Percentiles rank a stretch among this genome's conserved stretches.
These are phyloP conservation scores for Xanthoceras sorbifolium DNA, from an alignment of 345 rosid genomes.

Conservation along the genomic window DNA sequence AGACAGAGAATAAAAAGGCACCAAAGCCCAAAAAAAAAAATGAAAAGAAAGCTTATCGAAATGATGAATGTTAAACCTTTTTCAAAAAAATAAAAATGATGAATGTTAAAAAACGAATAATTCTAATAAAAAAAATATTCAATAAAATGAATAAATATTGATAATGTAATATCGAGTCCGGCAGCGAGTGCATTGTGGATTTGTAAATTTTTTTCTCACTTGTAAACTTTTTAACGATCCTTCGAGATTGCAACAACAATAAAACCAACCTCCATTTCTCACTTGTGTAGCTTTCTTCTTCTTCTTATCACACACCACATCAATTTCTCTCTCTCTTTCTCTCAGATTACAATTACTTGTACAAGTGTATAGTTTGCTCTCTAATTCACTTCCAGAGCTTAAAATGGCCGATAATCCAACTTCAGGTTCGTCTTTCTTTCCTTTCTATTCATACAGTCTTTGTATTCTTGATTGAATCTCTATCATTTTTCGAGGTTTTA, in stretches of 20 bases:
- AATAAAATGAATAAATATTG: no score
- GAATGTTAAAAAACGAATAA: no score
- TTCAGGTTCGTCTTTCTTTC: slow-evolving; percentile 36
- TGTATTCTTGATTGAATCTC: slow-evolving; percentile 21
- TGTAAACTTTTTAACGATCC: not conserved
- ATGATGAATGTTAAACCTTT: not conserved
- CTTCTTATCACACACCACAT: slow-evolving; percentile 25
- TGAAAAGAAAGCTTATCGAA: not conserved
- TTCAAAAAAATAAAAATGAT: no score
- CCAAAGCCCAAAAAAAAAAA: not conserved
- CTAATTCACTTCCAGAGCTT: slow-evolving; percentile 19
- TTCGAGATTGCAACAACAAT: not conserved
- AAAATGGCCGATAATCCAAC: slow-evolving; percentile 46
- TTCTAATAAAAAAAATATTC: not conserved
- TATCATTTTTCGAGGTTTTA: slow-evolving; percentile 3
- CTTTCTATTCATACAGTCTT: not conserved
- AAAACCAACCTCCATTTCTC: not conserved
- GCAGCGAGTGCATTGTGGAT: no score
- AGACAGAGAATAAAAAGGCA: not conserved
- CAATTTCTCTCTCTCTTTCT: slow-evolving; percentile 9
- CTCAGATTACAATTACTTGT: not conserved
- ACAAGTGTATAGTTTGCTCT: not conserved
- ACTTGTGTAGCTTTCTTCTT: slow-evolving; percentile 5
- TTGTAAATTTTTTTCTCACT: not conserved
- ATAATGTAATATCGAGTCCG: no score